Base-by-base conservation (phyloP, 371 early-diverging fungal species). In the Mortierella sp. region DNA sequence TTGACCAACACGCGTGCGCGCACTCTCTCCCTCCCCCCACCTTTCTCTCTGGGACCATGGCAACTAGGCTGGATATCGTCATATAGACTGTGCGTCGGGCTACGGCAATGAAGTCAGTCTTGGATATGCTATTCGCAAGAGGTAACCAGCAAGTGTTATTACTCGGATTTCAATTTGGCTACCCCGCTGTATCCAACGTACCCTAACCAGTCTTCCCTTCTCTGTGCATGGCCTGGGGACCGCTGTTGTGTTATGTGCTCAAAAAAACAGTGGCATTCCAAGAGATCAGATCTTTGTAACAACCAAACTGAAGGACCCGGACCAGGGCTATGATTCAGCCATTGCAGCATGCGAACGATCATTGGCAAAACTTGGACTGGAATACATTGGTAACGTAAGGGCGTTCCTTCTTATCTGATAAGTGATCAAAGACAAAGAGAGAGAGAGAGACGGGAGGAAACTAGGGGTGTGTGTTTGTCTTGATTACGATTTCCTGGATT, bases 211-310 rank as follows among this genome's bases (percentile, higher is more conserved):
- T n/a, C n/a, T n/a, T n/a, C n/a, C n/a, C n/a, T n/a, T n/a, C n/a
- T n/a, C n/a, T n/a, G n/a, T n/a, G n/a, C n/a, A n/a, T n/a, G n/a
- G n/a, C n/a, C n/a, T n/a, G n/a, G n/a, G n/a, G n/a, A n/a, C n/a
- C n/a, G n/a, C n/a, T n/a, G n/a, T n/a, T n/a, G n/a, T n/a, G n/a
- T n/a, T n/a, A n/a, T n/a, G n/a, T n/a, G n/a, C n/a, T n/a, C n/a
- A n/a, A n/a, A n/a, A 10, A 8, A 17, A 37, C 45, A 82, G 83
- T 52, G 80, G 82, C 28, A 72, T 88, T 13, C 84, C 86, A 21
- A 81, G 94, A 29, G 80, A 85, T 48, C 82, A 91, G 65, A 79
- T 93, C 39, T 93, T 88, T 78, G 83, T 93, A 43, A 93, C 94
- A 14, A 90, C 92, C 2, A 93, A 93, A 55, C 80, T 93, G 1